phyloP scores from a whole-genome alignment of 306 rosid species.

The Quercus aquifolioides region DNA sequence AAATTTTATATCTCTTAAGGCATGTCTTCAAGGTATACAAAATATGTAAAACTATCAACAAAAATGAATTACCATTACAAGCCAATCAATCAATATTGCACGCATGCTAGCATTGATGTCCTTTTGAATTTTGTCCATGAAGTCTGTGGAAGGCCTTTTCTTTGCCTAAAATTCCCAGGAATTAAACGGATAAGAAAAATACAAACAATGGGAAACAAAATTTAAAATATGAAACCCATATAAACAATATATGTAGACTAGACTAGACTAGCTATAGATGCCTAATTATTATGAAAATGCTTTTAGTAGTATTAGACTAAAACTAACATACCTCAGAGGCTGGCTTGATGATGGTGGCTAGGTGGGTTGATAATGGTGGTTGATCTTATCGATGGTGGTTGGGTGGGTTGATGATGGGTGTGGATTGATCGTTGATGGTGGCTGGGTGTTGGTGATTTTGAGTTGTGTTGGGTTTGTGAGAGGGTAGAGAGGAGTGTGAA shows the following conservation, averaged over 20 bases:
- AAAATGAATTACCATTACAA: constrained; percentile 69
- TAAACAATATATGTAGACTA: neutral
- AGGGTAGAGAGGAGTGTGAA: too few species aligned
- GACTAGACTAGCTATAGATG: neutral
- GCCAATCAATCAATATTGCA: constrained; percentile 87
- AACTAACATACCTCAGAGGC: constrained; percentile 44
- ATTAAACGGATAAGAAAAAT: neutral
- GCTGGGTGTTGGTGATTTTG: too few species aligned
- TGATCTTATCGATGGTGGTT: too few species aligned
- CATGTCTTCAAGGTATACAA: neutral
- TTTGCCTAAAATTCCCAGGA: constrained; percentile 45
- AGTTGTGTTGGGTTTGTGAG: too few species aligned
- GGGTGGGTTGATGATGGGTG: too few species aligned
- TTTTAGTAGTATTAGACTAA: neutral
- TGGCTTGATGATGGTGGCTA: too few species aligned
- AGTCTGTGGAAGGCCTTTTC: constrained; percentile 86
- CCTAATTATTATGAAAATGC: neutral
- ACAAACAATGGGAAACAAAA: neutral
- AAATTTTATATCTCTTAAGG: neutral
- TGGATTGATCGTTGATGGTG: too few species aligned
- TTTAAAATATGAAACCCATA: neutral
- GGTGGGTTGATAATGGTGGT: too few species aligned
- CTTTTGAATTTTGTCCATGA: constrained; percentile 84
- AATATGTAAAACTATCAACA: neutral
- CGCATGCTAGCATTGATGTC: constrained; percentile 88